Conservation (phyloP, 768 basidiomycete species). For the Psilocybe sp. region DNA sequence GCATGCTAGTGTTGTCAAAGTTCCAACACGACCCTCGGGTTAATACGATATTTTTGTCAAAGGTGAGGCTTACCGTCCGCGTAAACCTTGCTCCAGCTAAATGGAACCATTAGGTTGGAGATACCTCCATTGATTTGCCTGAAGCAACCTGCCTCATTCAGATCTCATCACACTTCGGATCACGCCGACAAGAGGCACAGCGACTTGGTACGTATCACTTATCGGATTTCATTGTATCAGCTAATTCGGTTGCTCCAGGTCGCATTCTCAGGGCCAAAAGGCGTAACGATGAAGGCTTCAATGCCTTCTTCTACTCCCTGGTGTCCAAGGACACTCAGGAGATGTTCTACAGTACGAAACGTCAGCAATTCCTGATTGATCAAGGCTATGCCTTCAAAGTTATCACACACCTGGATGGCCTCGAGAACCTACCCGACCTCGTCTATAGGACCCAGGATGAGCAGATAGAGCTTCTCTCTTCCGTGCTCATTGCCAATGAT, state of each 20-base stretch:
- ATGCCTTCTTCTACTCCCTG: conserved; percentile 98
- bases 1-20: conserved; percentile 90
- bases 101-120: conserved; percentile 67
- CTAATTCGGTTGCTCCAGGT: conserved; percentile 41
- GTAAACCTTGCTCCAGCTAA: not conserved
- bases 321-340: conserved; percentile 99
- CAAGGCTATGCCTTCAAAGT: conserved; percentile 99
- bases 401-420: conserved; percentile 94
- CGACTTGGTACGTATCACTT: conserved; percentile 63
- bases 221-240: not conserved
- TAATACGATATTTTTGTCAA: conserved; percentile 98
- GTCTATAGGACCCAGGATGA: conserved; percentile 91
- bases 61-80: conserved; percentile 44
- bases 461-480: conserved; percentile 94
- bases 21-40: conserved; percentile 96
- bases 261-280: conserved; percentile 97
- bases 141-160: conserved; percentile 99
- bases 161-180: conserved; percentile 98
- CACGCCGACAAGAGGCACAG: conserved; percentile 96
- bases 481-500: conserved; percentile 89
- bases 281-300: conserved; percentile 98
- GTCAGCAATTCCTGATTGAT: conserved; percentile 98
- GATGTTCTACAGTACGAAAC: conserved; percentile 99
- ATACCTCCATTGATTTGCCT: conserved; percentile 97
- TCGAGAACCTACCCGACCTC: conserved; percentile 80